phyloP scores from a whole-genome alignment of 2,329 filamentous ascomycete genomes.

The Penicillium sp. region DNA sequence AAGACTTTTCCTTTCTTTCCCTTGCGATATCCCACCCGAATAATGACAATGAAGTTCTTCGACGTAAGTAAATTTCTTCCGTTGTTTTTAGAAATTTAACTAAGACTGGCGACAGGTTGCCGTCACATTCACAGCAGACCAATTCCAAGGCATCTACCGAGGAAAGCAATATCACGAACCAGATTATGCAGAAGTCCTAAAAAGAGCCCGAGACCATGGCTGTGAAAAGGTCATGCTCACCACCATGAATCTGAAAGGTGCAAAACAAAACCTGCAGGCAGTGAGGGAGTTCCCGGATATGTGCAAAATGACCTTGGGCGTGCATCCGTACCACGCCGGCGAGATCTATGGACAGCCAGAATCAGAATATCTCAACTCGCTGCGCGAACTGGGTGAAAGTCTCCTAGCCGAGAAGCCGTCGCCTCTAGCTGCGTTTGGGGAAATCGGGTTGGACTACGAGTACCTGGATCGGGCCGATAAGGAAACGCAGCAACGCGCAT shows the following conservation, averaged over 20 bases:
- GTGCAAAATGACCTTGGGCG: conserved; percentile 48
- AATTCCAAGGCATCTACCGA: conserved; percentile 52
- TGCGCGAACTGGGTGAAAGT: conserved; percentile 17
- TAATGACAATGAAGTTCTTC: conserved; percentile 1
- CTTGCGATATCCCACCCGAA: background rate
- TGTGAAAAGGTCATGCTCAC: conserved; percentile 24
- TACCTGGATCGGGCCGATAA: conserved; percentile 44
- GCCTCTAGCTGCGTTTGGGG: conserved; percentile 47
- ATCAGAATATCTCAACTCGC: conserved; percentile 11
- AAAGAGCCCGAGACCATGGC: conserved; percentile 17
- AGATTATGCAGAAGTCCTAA: conserved; percentile 39
- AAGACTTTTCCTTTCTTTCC: background rate
- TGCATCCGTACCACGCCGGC: conserved; percentile 51
- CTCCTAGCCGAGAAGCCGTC: conserved; percentile 24
- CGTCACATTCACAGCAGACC: conserved; percentile 28
- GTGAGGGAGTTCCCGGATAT: conserved; percentile 24
- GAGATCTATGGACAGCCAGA: conserved; percentile 36
- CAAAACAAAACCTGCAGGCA: conserved; percentile 43
- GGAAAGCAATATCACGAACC: conserved; percentile 48
- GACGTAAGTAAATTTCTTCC: background rate
- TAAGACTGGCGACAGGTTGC: conserved; percentile 19
- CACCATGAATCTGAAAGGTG: conserved; percentile 42
- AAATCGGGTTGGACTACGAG: conserved; percentile 52
- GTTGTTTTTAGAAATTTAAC: too few species aligned
- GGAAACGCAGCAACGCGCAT: conserved; percentile 40